These are phyloP conservation scores for Rhodamnia argentea DNA, from an alignment of 345 rosid genomes.

Conservation along the genomic window DNA sequence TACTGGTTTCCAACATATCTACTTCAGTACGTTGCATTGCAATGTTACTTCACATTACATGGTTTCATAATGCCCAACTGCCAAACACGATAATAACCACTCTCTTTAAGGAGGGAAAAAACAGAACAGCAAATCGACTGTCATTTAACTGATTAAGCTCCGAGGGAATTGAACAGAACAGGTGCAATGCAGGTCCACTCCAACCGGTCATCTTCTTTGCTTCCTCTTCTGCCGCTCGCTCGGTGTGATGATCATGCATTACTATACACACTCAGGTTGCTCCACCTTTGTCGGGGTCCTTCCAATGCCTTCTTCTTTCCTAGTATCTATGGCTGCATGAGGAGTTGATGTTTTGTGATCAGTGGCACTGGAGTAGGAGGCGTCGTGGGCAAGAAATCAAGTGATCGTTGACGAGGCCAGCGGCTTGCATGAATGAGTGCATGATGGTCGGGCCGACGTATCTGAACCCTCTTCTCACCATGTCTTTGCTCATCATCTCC, in stretches of 20 bases:
- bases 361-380: slow-evolving; percentile 6
- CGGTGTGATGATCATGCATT: background rate
- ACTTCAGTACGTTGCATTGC: background rate
- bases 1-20: background rate
- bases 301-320: background rate
- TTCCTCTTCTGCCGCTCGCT: background rate
- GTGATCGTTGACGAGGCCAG: slow-evolving; percentile 59
- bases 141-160: background rate
- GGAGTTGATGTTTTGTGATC: background rate
- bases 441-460: slow-evolving; percentile 50
- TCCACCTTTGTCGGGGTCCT: background rate
- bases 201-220: background rate
- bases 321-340: background rate
- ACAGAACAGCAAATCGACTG: background rate
- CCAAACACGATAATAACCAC: background rate
- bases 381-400: slow-evolving; percentile 42
- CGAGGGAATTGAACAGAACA: background rate
- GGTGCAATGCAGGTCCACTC: background rate
- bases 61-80: background rate
- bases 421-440: slow-evolving; percentile 64
- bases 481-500: slow-evolving; percentile 62
- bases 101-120: background rate
- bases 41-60: background rate
- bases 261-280: background rate
- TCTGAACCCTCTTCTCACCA: slow-evolving; percentile 57